Evolutionary conservation across 768 basidiomycete genomes (phyloP), one percentile per base, ranked within the genome.

Genomic region (Leucosporidium scottii): DNA sequence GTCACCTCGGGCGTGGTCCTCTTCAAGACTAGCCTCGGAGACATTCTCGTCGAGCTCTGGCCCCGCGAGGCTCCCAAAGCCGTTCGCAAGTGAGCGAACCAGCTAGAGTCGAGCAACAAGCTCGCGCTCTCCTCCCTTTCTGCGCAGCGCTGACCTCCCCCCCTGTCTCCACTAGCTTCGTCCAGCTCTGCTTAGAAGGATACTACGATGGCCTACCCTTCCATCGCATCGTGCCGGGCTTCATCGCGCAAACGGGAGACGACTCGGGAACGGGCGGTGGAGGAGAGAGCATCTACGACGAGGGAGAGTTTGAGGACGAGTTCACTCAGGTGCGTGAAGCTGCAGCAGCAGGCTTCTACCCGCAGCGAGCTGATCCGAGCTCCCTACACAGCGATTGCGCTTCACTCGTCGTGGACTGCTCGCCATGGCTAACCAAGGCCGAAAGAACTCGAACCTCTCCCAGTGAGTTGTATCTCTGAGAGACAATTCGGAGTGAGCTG

Each of bases 191-290:
- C 39, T 55, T 73, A 13, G 73, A 77, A 64, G 75, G 94, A 12
- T 97, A 96, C 78, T 98, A 97, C 79, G 94, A 98, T 68, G 89
- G 90, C 44, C 88, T 92, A 62, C 89, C 94, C 57, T 97, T 97
- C 73, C 93, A 96, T 79, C 85, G 93, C n/a, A 82, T 97, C 49
- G 88, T 97, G 3, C 89, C 93, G 0, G 85, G 86, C 23, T 96
- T 98, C 78, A 85, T 97, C 54, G 89, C 96, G 0, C 96, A 98
- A 77, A 93, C 93, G 2, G 94, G 94, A 23, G 94, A 98, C 77
- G 86, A 83, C 72, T 92, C 92, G 0, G 91, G 92, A 1, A 91
- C 90, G 0, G 96, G 96, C 3, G 86, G 80, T 0, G 92, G 93
- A 10, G 93, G 96, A 71, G 94, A 97, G 77, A 93, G 91, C 1